A percentile compares a stretch with the other conserved stretches of the same genome.
These are phyloP conservation scores for Cladosporium oxysporum DNA, from an alignment of 2,329 filamentous ascomycete genomes.

Conservation along the genomic window DNA sequence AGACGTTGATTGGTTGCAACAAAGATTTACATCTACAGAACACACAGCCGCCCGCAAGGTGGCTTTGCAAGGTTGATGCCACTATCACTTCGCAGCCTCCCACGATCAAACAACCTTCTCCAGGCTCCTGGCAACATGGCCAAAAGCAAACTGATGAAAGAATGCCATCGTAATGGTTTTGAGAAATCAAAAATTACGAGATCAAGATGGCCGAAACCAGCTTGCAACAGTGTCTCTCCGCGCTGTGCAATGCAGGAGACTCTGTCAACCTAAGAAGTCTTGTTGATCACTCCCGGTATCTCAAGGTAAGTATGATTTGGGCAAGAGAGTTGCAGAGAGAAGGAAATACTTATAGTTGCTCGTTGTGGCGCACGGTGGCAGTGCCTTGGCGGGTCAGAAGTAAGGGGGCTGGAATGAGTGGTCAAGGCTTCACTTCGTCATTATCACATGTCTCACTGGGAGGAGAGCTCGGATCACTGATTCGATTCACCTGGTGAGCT, in stretches of 20 bases:
- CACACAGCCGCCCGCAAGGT: background rate
- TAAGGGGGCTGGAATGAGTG: background rate
- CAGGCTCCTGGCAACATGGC: background rate
- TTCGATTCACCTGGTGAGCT: background rate
- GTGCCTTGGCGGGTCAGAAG: background rate
- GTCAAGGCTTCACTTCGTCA: background rate
- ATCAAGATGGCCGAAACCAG: slow-evolving; percentile 12
- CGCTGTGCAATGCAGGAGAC: slow-evolving; percentile 24
- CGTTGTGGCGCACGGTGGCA: background rate
- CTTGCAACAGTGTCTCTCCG: slow-evolving; percentile 16
- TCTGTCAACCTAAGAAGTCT: slow-evolving; percentile 8
- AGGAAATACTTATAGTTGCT: background rate
- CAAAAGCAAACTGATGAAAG: slow-evolving; percentile 11
- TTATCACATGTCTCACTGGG: background rate
- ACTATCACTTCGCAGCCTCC: background rate
- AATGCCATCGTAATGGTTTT: background rate
- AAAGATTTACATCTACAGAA: background rate
- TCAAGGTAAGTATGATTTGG: slow-evolving; percentile 17
- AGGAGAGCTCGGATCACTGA: background rate
- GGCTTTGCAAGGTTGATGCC: background rate
- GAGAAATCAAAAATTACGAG: slow-evolving; percentile 9
- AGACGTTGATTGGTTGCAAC: background rate
- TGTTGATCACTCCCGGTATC: slow-evolving; percentile 18
- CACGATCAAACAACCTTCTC: slow-evolving; percentile 5
- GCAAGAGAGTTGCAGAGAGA: background rate